Percentiles rank a stretch among this genome's conserved stretches.
These are phyloP conservation scores for Beta macrorhiza DNA, from an alignment of 179 eudicot species.

Conservation along the genomic window DNA sequence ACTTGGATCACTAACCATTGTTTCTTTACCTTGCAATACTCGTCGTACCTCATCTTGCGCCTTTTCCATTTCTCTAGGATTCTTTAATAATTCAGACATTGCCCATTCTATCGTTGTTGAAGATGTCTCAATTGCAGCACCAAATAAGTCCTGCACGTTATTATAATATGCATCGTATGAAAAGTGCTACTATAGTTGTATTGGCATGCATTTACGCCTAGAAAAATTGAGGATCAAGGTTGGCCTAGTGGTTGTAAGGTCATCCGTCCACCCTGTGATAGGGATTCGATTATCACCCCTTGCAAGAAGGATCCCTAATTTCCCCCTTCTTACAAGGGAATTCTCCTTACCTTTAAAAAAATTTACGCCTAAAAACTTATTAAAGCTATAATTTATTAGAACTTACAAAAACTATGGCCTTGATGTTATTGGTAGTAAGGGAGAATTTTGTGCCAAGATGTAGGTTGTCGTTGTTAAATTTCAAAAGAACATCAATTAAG, in stretches of 20 bases:
- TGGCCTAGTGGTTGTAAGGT: no score
- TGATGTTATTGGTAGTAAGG: slow-evolving; percentile 24
- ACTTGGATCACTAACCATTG: neutral
- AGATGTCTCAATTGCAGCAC: slow-evolving; percentile 17
- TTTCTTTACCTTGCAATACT: neutral
- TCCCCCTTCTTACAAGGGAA: no score
- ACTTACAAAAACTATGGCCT: neutral
- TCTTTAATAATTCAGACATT: slow-evolving; percentile 29
- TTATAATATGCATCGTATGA: no score
- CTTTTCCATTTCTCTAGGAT: slow-evolving; percentile 25
- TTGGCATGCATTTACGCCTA: no score
- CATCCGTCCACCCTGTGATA: no score
- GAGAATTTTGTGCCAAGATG: neutral
- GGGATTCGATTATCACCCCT: no score
- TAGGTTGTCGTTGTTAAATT: slow-evolving; percentile 16
- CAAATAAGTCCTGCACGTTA: neutral
- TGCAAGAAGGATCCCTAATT: no score
- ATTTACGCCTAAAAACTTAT: no score
- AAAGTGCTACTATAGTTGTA: no score
- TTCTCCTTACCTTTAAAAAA: no score
- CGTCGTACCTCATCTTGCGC: slow-evolving; percentile 28
- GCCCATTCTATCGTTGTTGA: slow-evolving; percentile 26
- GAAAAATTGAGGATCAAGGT: no score
- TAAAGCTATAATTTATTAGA: no score
- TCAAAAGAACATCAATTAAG: slow-evolving; percentile 28